phyloP scores from a whole-genome alignment of 2,329 filamentous ascomycete species.

The Colletotrichum australisinense region DNA sequence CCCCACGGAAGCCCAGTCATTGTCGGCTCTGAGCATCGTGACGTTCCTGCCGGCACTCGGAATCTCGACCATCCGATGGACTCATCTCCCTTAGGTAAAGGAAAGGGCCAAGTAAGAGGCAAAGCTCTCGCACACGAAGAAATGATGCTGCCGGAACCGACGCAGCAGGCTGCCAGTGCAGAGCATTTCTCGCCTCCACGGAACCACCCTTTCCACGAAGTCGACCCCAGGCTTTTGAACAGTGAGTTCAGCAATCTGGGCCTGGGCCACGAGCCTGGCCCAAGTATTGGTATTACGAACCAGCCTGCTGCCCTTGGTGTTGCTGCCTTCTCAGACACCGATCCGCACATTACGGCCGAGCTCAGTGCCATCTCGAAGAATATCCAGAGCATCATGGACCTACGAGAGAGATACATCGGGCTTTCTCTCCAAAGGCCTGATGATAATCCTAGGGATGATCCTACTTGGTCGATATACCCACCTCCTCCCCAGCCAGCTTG shows the following conservation, averaged over 20 bases:
- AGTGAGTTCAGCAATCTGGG: neutral
- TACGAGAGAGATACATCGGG: slow-evolving; percentile 88
- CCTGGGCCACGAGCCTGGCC: slow-evolving; percentile 4
- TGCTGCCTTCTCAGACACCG: slow-evolving; percentile 76
- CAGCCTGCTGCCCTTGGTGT: slow-evolving; percentile 69
- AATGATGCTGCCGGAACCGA: slow-evolving; percentile 17
- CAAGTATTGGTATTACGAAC: neutral
- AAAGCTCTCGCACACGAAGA: slow-evolving; percentile 4
- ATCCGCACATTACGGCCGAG: slow-evolving; percentile 85
- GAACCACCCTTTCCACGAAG: neutral
- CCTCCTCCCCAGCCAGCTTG: slow-evolving; percentile 92
- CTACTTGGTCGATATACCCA: slow-evolving; percentile 89
- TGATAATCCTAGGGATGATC: slow-evolving; percentile 89
- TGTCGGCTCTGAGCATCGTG: slow-evolving; percentile 36
- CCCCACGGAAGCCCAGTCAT: slow-evolving; percentile 61
- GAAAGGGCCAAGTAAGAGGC: neutral
- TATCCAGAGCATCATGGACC: slow-evolving; percentile 88
- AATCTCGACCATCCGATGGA: slow-evolving; percentile 43
- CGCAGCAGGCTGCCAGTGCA: neutral
- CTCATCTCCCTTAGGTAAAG: slow-evolving; percentile 18
- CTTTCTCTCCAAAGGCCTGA: slow-evolving; percentile 84
- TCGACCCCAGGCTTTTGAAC: neutral
- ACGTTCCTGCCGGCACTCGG: slow-evolving; percentile 41
- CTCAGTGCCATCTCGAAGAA: slow-evolving; percentile 88
- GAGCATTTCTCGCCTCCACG: neutral